A percentile compares a stretch with the other conserved stretches of the same genome.
Conservation (phyloP, 345 rosid species). For the Gossypium raimondii region DNA sequence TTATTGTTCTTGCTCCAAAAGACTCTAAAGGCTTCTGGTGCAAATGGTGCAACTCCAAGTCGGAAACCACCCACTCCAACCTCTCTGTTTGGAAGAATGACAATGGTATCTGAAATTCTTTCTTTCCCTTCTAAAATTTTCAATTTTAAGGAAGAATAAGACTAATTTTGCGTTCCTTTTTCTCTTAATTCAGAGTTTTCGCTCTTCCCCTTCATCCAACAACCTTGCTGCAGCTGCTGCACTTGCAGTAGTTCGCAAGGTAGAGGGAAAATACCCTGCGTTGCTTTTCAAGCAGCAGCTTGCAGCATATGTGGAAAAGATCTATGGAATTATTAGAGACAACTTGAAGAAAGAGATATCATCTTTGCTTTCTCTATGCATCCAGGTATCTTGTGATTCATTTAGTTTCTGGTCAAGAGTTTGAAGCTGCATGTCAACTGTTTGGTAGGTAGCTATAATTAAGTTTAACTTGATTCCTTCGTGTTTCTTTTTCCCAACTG, state of each 20-base stretch:
- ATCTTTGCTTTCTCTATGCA: conserved; percentile 77
- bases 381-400: conserved; percentile 56
- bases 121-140: conserved; percentile 8
- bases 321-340: conserved; percentile 92
- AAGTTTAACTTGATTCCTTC: background rate
- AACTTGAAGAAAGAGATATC: conserved; percentile 88
- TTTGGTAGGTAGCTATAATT: background rate
- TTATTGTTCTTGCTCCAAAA: conserved; percentile 84
- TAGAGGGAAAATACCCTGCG: conserved; percentile 97
- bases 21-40: conserved; percentile 71
- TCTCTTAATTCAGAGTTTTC: conserved; percentile 66
- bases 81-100: conserved; percentile 96
- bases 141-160: conserved; percentile 1
- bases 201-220: conserved; percentile 81
- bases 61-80: conserved; percentile 71
- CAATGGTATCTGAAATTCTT: conserved; percentile 53
- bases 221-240: conserved; percentile 78
- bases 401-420: conserved; percentile 13
- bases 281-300: conserved; percentile 97
- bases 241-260: conserved; percentile 70
- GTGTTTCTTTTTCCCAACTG: background rate
- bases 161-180: conserved; percentile 12
- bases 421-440: background rate
- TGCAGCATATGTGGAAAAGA: conserved; percentile 96
- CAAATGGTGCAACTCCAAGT: conserved; percentile 52